Percentiles rank a stretch among this genome's conserved stretches.
Evolutionary conservation across 345 rosid species (phyloP).

Genomic region (Eucalyptus cloeziana): DNA sequence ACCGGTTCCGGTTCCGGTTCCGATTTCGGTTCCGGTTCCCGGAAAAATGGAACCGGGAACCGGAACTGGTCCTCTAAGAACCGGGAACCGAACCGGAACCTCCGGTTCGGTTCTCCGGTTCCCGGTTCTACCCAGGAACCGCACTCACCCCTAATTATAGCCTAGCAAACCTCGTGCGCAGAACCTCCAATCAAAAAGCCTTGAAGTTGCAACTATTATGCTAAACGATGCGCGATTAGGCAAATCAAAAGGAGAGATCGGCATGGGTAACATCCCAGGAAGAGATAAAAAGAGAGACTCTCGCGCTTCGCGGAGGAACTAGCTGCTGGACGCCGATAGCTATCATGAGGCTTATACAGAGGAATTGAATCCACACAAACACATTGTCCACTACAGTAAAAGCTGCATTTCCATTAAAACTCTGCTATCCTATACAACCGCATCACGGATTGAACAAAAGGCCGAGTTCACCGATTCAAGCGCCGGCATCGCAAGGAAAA

Average conservation of each 20-base stretch:
- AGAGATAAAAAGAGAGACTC: background rate
- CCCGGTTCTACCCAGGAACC: too few species aligned
- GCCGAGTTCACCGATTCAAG: background rate
- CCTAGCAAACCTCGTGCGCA: slow-evolving; percentile 25
- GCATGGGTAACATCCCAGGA: background rate
- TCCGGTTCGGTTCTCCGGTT: too few species aligned
- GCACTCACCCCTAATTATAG: too few species aligned
- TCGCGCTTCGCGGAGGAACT: background rate
- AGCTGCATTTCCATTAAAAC: background rate
- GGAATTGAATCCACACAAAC: background rate
- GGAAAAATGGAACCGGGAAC: too few species aligned
- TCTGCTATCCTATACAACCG: too few species aligned
- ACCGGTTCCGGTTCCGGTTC: too few species aligned
- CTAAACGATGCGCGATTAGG: background rate
- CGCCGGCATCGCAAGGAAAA: background rate
- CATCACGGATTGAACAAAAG: background rate
- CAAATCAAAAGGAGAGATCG: background rate
- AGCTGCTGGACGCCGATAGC: background rate
- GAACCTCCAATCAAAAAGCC: background rate
- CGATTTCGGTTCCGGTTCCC: too few species aligned
- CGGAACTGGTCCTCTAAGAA: too few species aligned
- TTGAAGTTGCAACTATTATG: background rate
- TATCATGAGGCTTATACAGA: background rate
- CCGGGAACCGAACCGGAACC: too few species aligned
- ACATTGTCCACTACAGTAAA: background rate